phyloP scores from a whole-genome alignment of 306 rosid genomes.

The Purshia tridentata region DNA sequence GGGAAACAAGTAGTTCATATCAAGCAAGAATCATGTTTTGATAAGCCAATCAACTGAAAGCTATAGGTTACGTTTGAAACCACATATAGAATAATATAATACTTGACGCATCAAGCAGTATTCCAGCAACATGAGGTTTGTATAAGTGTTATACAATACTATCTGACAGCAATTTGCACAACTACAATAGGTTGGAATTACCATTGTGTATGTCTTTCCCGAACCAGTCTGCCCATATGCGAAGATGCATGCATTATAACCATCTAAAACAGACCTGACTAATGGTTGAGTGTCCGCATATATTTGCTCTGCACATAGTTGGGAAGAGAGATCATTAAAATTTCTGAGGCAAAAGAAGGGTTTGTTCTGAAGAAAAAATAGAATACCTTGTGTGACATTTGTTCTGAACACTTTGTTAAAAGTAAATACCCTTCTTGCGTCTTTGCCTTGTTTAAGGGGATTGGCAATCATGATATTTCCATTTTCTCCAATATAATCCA shows the following conservation, averaged over 20 bases:
- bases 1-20: not conserved
- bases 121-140: no score
- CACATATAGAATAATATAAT: not conserved
- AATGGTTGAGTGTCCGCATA: slow-evolving; percentile 75
- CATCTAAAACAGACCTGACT: slow-evolving; percentile 85
- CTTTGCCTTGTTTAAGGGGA: slow-evolving; percentile 87
- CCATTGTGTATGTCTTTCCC: slow-evolving; percentile 98
- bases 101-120: no score
- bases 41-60: not conserved
- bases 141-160: no score
- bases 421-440: slow-evolving; percentile 79
- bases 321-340: slow-evolving; percentile 23
- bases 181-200: slow-evolving; percentile 25
- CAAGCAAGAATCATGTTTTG: not conserved
- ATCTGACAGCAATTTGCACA: not conserved
- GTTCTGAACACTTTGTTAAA: slow-evolving; percentile 90
- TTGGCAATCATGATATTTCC: slow-evolving; percentile 90
- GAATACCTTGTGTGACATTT: slow-evolving; percentile 82
- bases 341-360: slow-evolving; percentile 15
- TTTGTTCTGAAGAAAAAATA: not conserved
- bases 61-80: not conserved
- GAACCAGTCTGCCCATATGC: slow-evolving; percentile 99
- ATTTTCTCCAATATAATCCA: slow-evolving; percentile 91
- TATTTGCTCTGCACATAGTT: slow-evolving; percentile 75
- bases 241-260: slow-evolving; percentile 89